These are phyloP conservation scores for Escallonia herrerae DNA, from an alignment of 129 eudicot species.

Conservation along the genomic window DNA sequence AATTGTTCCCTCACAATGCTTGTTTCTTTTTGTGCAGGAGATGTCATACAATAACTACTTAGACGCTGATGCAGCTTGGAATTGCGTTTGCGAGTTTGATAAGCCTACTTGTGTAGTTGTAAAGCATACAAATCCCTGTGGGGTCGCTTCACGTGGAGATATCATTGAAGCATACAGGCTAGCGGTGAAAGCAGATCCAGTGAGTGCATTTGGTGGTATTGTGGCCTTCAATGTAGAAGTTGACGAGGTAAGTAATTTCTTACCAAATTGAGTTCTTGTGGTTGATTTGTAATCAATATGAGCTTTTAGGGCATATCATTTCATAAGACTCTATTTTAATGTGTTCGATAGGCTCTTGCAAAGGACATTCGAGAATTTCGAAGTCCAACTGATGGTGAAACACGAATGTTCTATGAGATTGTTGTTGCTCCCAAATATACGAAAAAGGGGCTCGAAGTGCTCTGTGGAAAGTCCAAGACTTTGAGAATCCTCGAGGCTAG, in stretches of 20 bases:
- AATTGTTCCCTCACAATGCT: no score
- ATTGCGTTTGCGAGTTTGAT: constrained; percentile 85
- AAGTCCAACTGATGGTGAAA: constrained; percentile 94
- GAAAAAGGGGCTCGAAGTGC: constrained; percentile 83
- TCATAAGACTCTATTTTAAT: not conserved
- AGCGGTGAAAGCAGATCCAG: constrained; percentile 95
- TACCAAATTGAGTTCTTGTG: not conserved
- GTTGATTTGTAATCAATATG: not conserved
- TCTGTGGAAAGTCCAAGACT: constrained; percentile 90
- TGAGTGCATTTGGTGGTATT: constrained; percentile 98
- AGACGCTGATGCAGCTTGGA: constrained; percentile 99
- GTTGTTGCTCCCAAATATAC: constrained; percentile 89
- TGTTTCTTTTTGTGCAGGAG: constrained; percentile 44
- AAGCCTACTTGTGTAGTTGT: constrained; percentile 92
- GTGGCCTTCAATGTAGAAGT: constrained; percentile 94
- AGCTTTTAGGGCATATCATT: not conserved
- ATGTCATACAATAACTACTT: constrained; percentile 95
- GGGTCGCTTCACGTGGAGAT: constrained; percentile 90
- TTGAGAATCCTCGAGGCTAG: constrained; percentile 91
- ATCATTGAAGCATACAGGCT: constrained; percentile 87
- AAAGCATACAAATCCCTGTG: constrained; percentile 97
- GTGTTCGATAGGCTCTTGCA: constrained; percentile 60
- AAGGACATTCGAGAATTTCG: constrained; percentile 90
- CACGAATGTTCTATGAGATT: constrained; percentile 96
- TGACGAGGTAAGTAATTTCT: constrained; percentile 61